Evolutionary conservation across 2,329 filamentous ascomycete species (phyloP).

Genomic region (Microdochium bolleyi): DNA sequence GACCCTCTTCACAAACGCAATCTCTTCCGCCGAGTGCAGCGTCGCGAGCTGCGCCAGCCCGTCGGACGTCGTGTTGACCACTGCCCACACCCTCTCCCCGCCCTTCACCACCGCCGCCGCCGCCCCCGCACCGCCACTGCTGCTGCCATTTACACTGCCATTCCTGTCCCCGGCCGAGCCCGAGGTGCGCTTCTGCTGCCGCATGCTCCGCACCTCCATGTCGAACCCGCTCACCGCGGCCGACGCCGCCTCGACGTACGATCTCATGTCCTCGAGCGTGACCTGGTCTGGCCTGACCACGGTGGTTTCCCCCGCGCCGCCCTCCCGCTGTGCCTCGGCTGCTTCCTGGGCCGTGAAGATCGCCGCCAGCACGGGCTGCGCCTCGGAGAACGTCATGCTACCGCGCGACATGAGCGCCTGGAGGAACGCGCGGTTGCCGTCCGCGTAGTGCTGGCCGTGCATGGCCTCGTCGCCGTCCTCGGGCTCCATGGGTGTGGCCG

Average conservation of each 20-base stretch:
- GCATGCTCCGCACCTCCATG: slow-evolving; percentile 72
- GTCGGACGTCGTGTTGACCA: slow-evolving; percentile 86
- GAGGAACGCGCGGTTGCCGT: slow-evolving; percentile 79
- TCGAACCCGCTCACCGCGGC: slow-evolving; percentile 71
- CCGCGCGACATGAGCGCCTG: slow-evolving; percentile 80
- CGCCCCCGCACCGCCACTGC: background rate
- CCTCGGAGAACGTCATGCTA: slow-evolving; percentile 67
- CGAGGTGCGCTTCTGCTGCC: slow-evolving; percentile 55
- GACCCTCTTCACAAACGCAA: slow-evolving; percentile 79
- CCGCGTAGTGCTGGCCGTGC: slow-evolving; percentile 31
- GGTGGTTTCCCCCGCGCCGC: slow-evolving; percentile 10
- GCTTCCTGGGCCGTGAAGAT: slow-evolving; percentile 55
- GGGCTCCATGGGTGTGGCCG: background rate
- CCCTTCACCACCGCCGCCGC: background rate
- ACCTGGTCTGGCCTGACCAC: slow-evolving; percentile 53
- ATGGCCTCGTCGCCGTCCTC: slow-evolving; percentile 11
- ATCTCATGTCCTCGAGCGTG: slow-evolving; percentile 57
- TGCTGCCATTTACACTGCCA: background rate
- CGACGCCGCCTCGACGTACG: slow-evolving; percentile 64
- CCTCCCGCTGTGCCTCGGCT: background rate
- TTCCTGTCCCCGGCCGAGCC: background rate
- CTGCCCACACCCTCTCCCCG: slow-evolving; percentile 56
- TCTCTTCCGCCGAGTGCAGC: slow-evolving; percentile 70
- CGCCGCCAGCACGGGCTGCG: slow-evolving; percentile 64
- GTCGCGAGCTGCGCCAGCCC: slow-evolving; percentile 82